phyloP scores from a whole-genome alignment of 768 basidiomycete species.

The Phaffia tasmanica region DNA sequence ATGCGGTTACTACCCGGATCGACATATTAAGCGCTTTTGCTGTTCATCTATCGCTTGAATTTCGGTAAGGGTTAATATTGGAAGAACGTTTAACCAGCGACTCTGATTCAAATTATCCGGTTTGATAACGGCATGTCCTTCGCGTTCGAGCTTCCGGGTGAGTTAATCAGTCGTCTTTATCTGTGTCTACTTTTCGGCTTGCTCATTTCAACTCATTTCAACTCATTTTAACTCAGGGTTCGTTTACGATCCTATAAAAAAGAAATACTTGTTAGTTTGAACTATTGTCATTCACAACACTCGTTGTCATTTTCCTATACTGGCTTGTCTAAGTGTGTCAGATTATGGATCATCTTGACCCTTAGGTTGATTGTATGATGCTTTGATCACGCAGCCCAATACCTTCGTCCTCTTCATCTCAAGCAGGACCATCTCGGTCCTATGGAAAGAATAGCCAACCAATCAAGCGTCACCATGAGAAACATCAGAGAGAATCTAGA shows the following conservation, averaged over 20 bases:
- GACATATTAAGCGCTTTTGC: too few relatives aligned
- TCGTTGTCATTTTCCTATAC: not conserved
- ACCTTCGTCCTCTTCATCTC: not conserved
- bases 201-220: not conserved
- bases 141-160: slow-evolving; percentile 14
- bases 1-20: too few relatives aligned
- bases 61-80: too few relatives aligned
- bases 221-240: too few relatives aligned
- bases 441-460: too few relatives aligned
- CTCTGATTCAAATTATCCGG: not conserved
- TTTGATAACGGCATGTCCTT: slow-evolving; percentile 8
- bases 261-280: slow-evolving; percentile 19
- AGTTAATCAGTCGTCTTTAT: not conserved
- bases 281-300: not conserved
- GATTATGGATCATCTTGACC: not conserved
- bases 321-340: too few relatives aligned
- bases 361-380: not conserved
- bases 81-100: too few relatives aligned
- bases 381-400: not conserved
- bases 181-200: not conserved
- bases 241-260: slow-evolving; percentile 8
- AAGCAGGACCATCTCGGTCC: too few relatives aligned
- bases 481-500: too few relatives aligned
- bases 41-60: too few relatives aligned
- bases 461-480: too few relatives aligned